phyloP scores from a whole-genome alignment of 768 basidiomycete genomes.

The Rickenella mellea region DNA sequence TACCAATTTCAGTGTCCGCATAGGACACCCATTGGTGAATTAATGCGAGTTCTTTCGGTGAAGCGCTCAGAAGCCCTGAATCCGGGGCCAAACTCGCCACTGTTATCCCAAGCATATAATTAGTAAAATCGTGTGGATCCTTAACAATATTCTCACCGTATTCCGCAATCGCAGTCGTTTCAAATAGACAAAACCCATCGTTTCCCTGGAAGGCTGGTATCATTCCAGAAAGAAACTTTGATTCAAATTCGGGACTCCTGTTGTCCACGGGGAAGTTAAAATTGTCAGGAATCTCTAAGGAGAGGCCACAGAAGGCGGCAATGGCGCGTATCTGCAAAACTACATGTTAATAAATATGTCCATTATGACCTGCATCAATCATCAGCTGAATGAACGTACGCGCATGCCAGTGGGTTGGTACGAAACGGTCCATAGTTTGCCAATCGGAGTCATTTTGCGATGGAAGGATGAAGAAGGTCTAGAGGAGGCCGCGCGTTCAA shows the following conservation, averaged over 20 bases:
- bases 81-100: slow-evolving; percentile 77
- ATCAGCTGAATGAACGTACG: slow-evolving; percentile 33
- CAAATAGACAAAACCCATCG: slow-evolving; percentile 74
- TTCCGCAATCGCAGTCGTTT: slow-evolving; percentile 72
- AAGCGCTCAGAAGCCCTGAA: slow-evolving; percentile 63
- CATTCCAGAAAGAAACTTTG: slow-evolving; percentile 76
- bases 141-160: slow-evolving; percentile 88
- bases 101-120: too few species aligned
- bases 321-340: slow-evolving; percentile 49
- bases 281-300: slow-evolving; percentile 40
- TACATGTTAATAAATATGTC: too few species aligned
- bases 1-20: slow-evolving; percentile 54
- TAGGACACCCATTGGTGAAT: slow-evolving; percentile 84
- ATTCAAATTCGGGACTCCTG: slow-evolving; percentile 57
- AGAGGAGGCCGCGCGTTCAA: too few species aligned
- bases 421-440: slow-evolving; percentile 52
- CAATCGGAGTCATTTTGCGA: too few species aligned
- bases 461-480: too few species aligned
- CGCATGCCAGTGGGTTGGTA: slow-evolving; percentile 32
- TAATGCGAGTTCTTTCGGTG: slow-evolving; percentile 56
- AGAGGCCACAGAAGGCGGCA: slow-evolving; percentile 51
- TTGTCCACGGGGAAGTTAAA: slow-evolving; percentile 61
- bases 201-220: slow-evolving; percentile 73
- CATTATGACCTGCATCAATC: too few species aligned
- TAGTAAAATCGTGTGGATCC: too few species aligned